Conservation (phyloP, 495 filamentous ascomycete genomes). For the Glarea lozoyensis region DNA sequence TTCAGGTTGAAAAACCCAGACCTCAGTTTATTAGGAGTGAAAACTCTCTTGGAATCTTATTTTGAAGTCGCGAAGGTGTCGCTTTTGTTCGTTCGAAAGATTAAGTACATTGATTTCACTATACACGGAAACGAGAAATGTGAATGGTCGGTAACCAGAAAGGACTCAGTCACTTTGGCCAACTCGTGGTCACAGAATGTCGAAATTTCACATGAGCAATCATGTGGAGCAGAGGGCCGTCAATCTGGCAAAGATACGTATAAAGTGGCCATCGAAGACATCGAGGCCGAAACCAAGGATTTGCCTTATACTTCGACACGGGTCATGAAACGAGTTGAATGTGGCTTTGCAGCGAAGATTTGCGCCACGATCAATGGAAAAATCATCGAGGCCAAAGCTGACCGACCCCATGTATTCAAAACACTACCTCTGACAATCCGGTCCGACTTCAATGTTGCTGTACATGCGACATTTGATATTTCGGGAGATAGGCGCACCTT, state of each 20-base stretch:
- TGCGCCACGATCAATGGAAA: neutral
- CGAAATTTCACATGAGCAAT: conserved; percentile 6
- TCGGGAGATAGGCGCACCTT: conserved; percentile 29
- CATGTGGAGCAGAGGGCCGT: neutral
- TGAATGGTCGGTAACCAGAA: conserved; percentile 14
- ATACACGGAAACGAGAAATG: conserved; percentile 7
- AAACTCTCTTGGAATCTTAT: conserved; percentile 19
- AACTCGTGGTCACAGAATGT: conserved; percentile 13
- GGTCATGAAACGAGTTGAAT: conserved; percentile 25
- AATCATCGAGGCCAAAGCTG: neutral
- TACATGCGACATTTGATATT: conserved; percentile 24
- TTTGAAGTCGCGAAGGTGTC: conserved; percentile 24
- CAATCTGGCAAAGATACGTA: conserved; percentile 16
- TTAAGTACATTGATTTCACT: conserved; percentile 22
- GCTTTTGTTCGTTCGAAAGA: conserved; percentile 23
- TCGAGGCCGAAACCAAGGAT: conserved; percentile 7
- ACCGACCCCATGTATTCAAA: conserved; percentile 26
- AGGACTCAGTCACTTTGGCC: conserved; percentile 5
- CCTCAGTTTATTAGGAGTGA: conserved; percentile 4
- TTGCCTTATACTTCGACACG: conserved; percentile 15
- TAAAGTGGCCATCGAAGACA: conserved; percentile 20
- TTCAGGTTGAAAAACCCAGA: conserved; percentile 12
- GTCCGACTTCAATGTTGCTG: conserved; percentile 24
- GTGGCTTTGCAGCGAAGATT: conserved; percentile 27
- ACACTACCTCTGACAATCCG: conserved; percentile 23